Percentiles rank a stretch among this genome's conserved stretches.
Conservation (phyloP, 805 yeast genomes). For the Schwanniomyces sp. region DNA sequence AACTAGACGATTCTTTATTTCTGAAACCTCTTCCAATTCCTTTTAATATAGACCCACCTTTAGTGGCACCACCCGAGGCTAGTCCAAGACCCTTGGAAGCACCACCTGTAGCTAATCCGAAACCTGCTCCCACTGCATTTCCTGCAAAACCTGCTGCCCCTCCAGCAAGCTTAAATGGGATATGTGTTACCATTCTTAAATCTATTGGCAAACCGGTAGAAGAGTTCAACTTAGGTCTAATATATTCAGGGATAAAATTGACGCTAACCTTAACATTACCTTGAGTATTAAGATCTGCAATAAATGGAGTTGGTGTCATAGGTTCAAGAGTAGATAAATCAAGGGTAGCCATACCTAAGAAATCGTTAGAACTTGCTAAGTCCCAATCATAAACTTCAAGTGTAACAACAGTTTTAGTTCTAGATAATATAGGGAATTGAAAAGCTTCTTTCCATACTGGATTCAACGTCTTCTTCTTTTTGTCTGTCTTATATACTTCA, state of each 20-base stretch:
- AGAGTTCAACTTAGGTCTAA: constrained; percentile 57
- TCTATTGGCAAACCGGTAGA: constrained; percentile 41
- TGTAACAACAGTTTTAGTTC: constrained; percentile 51
- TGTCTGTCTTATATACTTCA: constrained; percentile 56
- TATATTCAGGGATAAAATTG: constrained; percentile 62
- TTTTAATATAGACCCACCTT: constrained; percentile 45
- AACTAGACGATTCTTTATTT: constrained; percentile 7
- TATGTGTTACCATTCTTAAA: constrained; percentile 40
- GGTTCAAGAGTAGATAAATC: constrained; percentile 54
- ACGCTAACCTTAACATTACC: constrained; percentile 59
- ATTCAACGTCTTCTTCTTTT: constrained; percentile 62
- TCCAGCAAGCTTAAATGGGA: constrained; percentile 47
- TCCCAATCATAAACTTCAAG: constrained; percentile 75
- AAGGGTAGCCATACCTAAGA: constrained; percentile 52
- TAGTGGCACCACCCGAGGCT: constrained; percentile 47
- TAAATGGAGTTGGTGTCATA: constrained; percentile 43
- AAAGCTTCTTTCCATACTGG: constrained; percentile 78
- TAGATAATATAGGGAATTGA: constrained; percentile 60
- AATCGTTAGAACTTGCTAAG: constrained; percentile 66
- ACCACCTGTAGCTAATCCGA: constrained; percentile 48
- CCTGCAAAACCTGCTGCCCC: constrained; percentile 41
- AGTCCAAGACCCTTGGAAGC: constrained; percentile 48
- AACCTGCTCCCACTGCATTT: constrained; percentile 38
- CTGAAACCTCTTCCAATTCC: constrained; percentile 28
- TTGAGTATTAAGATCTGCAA: constrained; percentile 58